These are phyloP conservation scores for Yarrowia sp. DNA, from an alignment of 805 yeast genomes.

Conservation along the genomic window DNA sequence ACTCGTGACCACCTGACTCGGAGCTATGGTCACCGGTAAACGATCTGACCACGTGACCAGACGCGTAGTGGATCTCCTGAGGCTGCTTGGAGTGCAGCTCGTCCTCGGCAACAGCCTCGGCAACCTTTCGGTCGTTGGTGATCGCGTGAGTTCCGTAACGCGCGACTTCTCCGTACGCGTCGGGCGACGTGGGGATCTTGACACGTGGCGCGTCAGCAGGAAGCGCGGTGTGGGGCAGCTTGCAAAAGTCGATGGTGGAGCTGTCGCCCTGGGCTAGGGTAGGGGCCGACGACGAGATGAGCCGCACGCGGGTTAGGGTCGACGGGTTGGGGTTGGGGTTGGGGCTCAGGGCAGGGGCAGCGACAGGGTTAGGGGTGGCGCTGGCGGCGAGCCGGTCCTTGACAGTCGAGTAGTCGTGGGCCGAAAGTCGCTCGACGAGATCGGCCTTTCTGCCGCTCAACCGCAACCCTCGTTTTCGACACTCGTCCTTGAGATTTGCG, in stretches of 20 bases:
- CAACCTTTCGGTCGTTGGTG: constrained; percentile 22
- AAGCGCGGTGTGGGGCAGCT: constrained; percentile 50
- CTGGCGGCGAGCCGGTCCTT: background rate
- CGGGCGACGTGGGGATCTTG: constrained; percentile 36
- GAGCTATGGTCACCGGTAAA: constrained; percentile 10
- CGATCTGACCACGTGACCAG: constrained; percentile 23
- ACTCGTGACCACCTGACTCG: background rate
- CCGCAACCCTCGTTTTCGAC: constrained; percentile 65
- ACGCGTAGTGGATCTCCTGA: constrained; percentile 29
- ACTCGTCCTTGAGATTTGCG: constrained; percentile 63
- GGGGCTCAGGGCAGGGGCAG: background rate
- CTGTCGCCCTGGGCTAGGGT: constrained; percentile 48
- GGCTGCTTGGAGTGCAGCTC: constrained; percentile 29
- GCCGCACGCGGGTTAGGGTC: constrained; percentile 5
- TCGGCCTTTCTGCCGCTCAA: constrained; percentile 69
- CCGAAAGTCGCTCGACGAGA: constrained; percentile 53
- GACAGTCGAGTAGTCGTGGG: constrained; percentile 42
- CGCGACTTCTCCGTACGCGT: constrained; percentile 29
- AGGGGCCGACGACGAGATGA: constrained; percentile 43
- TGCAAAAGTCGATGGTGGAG: constrained; percentile 51
- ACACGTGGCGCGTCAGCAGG: constrained; percentile 45
- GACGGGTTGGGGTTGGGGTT: background rate
- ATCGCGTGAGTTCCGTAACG: constrained; percentile 21
- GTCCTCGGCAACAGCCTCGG: constrained; percentile 26
- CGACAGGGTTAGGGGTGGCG: background rate